Evolutionary conservation across 2,329 filamentous ascomycete species (phyloP), one percentile per base, ranked within the genome.

Genomic region (Xylaria sp.): DNA sequence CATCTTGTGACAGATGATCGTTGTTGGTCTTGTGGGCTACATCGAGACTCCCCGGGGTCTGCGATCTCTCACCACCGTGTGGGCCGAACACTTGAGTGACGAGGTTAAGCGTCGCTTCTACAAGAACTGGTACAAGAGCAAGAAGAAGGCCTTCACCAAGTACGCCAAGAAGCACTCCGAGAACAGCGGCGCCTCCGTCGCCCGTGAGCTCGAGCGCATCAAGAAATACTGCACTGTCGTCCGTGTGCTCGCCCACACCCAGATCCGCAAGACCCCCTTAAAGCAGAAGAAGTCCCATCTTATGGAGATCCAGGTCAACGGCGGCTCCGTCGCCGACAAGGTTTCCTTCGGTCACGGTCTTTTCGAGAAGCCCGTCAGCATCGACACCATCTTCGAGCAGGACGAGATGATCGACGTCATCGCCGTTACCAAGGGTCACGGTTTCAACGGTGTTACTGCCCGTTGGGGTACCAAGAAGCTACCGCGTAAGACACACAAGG

Each of bases 121-220:
- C 93, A 98, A 98, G 94, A 99, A 99, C 92, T 99, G 96, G 96
- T 99, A 99, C 92, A 97, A 97, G 92, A 94, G 90, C 90, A 99
- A 99, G 94, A 98, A 97, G 93, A 99, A 99, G 95, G 96, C 96
- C 72, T 99, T 99, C 89, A 99, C 96, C 89, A 97, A 97, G 89
- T 99, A 99, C 87, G 93, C 96, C 88, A 99, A 98, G 93, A 95
- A 97, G 91, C 93, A 98, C 91, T 94, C 95, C 73, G 95, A 98
- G 88, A 91, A 86, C 87, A 92, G 84, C 85, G 94, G 93, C 79
- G 86, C 92, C 77, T 94, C 93, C 80, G 92, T 98, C 87, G 94
- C 92, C 84, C 92, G 93, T 82, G 96, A 99, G 86, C 90, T 99
- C 81, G 96, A 98, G 92, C 94, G 96, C 85, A 98, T 99, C 87